phyloP scores from a whole-genome alignment of 495 filamentous ascomycete genomes.

The Aspergillus bridgeri region DNA sequence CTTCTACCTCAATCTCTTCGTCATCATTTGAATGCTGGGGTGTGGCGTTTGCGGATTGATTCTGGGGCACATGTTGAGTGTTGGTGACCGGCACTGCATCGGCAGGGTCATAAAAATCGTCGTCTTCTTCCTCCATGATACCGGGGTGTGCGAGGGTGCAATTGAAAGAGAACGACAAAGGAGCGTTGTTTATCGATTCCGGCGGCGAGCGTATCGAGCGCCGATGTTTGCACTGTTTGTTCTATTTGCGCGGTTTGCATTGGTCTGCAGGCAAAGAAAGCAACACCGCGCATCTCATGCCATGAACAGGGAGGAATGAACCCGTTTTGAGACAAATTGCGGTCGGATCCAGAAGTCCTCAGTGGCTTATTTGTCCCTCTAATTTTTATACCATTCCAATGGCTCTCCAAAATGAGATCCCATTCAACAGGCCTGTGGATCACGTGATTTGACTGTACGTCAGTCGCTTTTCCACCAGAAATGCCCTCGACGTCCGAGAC shows the following conservation, averaged over 20 bases:
- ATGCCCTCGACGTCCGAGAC: not conserved
- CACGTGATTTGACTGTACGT: not conserved
- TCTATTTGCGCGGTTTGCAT: slow-evolving; percentile 42
- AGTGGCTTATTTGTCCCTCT: too few relatives aligned
- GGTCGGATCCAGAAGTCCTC: too few relatives aligned
- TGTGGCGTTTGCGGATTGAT: slow-evolving; percentile 31
- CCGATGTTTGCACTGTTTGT: slow-evolving; percentile 34
- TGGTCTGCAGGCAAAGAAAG: not conserved
- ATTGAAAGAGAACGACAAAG: slow-evolving; percentile 18
- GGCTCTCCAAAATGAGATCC: too few relatives aligned
- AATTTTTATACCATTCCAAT: too few relatives aligned
- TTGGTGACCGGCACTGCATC: slow-evolving; percentile 37
- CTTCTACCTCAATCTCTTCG: slow-evolving; percentile 71
- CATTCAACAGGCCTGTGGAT: not conserved
- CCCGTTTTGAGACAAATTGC: too few relatives aligned
- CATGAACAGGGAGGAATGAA: too few relatives aligned
- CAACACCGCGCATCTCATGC: too few relatives aligned
- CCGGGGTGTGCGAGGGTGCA: slow-evolving; percentile 11
- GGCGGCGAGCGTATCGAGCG: slow-evolving; percentile 16
- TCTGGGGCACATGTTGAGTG: slow-evolving; percentile 22
- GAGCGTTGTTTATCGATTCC: slow-evolving; percentile 14
- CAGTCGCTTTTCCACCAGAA: not conserved
- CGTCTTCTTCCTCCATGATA: slow-evolving; percentile 51
- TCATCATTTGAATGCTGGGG: slow-evolving; percentile 57
- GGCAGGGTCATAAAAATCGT: slow-evolving; percentile 52